Base-by-base conservation (phyloP, 441 rosid species). In the Bruguiera hainesii region DNA sequence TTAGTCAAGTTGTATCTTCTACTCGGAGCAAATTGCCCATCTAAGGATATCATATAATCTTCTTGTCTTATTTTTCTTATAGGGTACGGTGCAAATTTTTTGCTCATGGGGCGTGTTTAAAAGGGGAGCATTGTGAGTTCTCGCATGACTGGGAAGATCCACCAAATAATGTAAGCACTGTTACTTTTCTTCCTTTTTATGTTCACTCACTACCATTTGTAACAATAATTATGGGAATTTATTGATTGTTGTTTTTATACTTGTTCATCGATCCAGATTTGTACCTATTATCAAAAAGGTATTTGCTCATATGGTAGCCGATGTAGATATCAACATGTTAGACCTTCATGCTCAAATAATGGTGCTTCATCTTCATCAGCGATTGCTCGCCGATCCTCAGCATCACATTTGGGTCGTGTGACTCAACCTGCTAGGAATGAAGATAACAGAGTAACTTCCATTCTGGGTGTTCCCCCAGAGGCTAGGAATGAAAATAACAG, bases 101-200 rank as follows among this genome's bases (percentile, higher is more conserved):
- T 78, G 96, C 91, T 48, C 97, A 87, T 59, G 97, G 98, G 67
- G 90, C 98, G 61, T 95, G 99, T 76, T 78, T 95, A 69, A 95
- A 92, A 83, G 99, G 96, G 74, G 97, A 92, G 56, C 88, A 90
- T 73, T 92, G 99, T 61, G 97, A 92, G 68, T 95, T 83, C 74
- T 89, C 96, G 16, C 99, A 92, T 79, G 95, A 90, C 75, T 85
- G 92, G 97, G 90, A 80, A 75, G 89, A 87, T 79, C 89, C 93
- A 15, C 64, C 93, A n/a, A 89, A 84, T 74, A 91, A 88, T 79
- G 98, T 95, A 84, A 71, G 60, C 23, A 33, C 26, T 30, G 57
- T 51, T 25, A 1, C 56, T 69, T 49, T 42, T 1, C 16, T 9
- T 37, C 48, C 21, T 56, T 68, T 5, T 62, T 50, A 18, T 56